Conservation (phyloP, 768 basidiomycete genomes). For the Symmetrospora coprosmae region DNA sequence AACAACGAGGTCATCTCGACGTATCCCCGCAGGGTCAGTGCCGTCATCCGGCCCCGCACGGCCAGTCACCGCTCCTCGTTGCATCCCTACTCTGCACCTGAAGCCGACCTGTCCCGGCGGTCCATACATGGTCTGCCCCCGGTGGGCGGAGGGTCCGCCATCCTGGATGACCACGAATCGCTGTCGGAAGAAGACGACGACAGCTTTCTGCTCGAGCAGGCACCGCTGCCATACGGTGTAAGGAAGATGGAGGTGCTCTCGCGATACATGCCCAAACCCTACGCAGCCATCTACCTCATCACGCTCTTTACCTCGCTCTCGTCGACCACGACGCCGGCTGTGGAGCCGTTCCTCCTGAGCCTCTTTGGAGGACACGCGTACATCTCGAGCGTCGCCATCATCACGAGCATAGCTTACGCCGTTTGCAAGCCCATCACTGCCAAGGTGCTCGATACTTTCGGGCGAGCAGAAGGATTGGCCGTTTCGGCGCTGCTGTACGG, state of each 20-base stretch:
- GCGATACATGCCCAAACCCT: not conserved
- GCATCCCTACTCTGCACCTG: no score
- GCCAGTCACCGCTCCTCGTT: no score
- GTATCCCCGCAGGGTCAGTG: not conserved
- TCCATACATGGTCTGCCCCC: no score
- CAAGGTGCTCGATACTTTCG: constrained; percentile 33
- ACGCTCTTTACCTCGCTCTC: constrained; percentile 30
- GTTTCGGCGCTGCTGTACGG: constrained; percentile 28
- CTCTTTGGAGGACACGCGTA: constrained; percentile 29
- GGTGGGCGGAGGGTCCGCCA: no score
- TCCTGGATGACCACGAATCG: not conserved
- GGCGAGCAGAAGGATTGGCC: constrained; percentile 32
- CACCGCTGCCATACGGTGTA: constrained; percentile 14
- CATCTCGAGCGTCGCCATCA: constrained; percentile 27
- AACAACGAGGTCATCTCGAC: constrained; percentile 5
- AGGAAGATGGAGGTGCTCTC: constrained; percentile 20
- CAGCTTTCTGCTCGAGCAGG: not conserved
- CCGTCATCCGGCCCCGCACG: no score
- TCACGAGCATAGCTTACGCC: constrained; percentile 30
- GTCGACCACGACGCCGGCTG: constrained; percentile 28
- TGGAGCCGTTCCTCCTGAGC: constrained; percentile 33
- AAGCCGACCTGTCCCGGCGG: no score
- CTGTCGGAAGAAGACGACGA: constrained; percentile 1
- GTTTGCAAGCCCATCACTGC: constrained; percentile 32
- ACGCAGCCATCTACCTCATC: constrained; percentile 25